These are phyloP conservation scores for Cladophialophora yegresii DNA, from an alignment of 2,329 filamentous ascomycete species.

Conservation along the genomic window DNA sequence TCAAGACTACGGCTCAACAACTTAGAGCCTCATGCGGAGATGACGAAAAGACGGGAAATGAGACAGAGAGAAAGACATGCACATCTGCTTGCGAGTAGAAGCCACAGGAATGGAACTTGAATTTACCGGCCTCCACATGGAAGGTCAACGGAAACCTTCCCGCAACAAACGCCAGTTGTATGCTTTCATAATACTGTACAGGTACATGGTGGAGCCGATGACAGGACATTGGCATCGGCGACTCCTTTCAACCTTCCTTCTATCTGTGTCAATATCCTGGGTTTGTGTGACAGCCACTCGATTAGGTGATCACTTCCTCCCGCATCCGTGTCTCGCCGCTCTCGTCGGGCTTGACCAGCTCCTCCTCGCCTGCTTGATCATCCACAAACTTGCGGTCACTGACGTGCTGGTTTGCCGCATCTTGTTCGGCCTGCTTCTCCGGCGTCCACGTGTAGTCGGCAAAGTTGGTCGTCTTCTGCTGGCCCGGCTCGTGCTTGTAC, in stretches of 20 bases:
- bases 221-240: not conserved
- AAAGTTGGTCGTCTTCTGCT: slow-evolving; percentile 69
- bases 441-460: slow-evolving; percentile 90
- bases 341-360: slow-evolving; percentile 67
- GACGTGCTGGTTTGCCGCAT: slow-evolving; percentile 63
- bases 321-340: slow-evolving; percentile 21
- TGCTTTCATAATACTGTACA: slow-evolving; percentile 10
- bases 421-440: slow-evolving; percentile 40
- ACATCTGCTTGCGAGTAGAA: too few relatives aligned
- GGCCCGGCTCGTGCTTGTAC: slow-evolving; percentile 89
- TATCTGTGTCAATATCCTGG: not conserved
- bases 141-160: not conserved
- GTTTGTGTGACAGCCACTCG: not conserved
- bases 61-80: not conserved
- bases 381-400: slow-evolving; percentile 88
- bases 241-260: not conserved
- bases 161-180: not conserved
- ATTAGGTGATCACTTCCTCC: slow-evolving; percentile 27
- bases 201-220: not conserved
- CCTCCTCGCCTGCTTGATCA: slow-evolving; percentile 59
- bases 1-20: too few relatives aligned
- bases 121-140: not conserved
- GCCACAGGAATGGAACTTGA: not conserved
- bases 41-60: not conserved
- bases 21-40: not conserved